Base-by-base conservation (phyloP, 495 filamentous ascomycete species). In the Hypoxylon intermedium region DNA sequence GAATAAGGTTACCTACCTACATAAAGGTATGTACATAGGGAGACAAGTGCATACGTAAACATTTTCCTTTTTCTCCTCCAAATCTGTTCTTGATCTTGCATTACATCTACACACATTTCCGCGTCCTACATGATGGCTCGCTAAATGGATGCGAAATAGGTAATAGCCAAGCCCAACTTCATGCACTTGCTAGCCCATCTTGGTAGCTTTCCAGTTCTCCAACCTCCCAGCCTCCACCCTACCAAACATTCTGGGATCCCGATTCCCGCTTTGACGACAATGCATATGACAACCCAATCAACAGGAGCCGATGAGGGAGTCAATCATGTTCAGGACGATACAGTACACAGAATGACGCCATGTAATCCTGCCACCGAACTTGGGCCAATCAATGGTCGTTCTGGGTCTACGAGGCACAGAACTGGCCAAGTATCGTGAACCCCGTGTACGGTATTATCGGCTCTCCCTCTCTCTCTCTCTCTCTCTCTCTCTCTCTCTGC, bases 201-300 rank as follows among this genome's bases (percentile, higher is more conserved):
- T 19, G 23, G 15, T 18, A 37, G 37, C 40, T 38, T 4, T 19
- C 36, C 12, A 9, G 36, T 5, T 5, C 24, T 30, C 41, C 34
- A 41, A 33, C 18, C 28, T 48, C 26, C 34, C 19, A 53, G 36
- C 31, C 44, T 53, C 50, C 57, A 47, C 34, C 36, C 19, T 45
- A 26, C 30, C 51, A 40, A 28, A 30, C 45, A 19, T 37, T 34
- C 20, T 46, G 9, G 53, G 42, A 30, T 55, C 55, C 20, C 51
- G 44, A 54, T 55, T 64, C 55, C 20, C 51, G 44, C 60, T 55
- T 64, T 45, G 49, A 58, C 43, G 54, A 38, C 43, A 65, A 54
- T 59, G 41, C 55, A 54, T 58, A 64, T 33, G 37, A 54, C 11
- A 42, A 54, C 28, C 61, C 54, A 65, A 59, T 65, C 54, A 65